These are phyloP conservation scores for Psilocybe cyanescens DNA, from an alignment of 768 basidiomycete species.

Conservation along the genomic window DNA sequence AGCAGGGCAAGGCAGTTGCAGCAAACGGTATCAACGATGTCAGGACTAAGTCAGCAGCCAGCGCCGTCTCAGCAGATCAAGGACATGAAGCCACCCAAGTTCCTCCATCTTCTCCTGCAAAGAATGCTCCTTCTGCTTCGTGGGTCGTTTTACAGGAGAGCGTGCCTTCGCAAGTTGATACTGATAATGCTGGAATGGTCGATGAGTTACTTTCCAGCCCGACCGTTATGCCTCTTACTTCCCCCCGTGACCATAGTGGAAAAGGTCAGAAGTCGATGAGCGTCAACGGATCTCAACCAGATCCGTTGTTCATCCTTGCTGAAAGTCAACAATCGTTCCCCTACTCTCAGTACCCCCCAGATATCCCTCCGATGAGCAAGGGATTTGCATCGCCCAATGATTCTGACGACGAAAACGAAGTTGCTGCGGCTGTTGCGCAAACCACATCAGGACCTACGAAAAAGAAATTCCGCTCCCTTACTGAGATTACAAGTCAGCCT, in stretches of 20 bases:
- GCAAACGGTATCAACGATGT: not conserved
- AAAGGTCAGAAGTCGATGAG: slow-evolving; percentile 8
- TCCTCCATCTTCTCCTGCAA: not conserved
- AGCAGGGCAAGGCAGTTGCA: slow-evolving; percentile 3
- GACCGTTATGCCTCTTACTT: slow-evolving; percentile 7
- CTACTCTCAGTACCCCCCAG: slow-evolving; percentile 48
- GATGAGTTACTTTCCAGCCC: slow-evolving; percentile 34
- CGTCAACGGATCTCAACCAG: slow-evolving; percentile 13
- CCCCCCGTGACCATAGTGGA: not conserved
- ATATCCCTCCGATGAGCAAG: slow-evolving; percentile 17
- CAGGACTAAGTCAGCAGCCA: not conserved
- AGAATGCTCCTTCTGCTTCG: slow-evolving; percentile 10
- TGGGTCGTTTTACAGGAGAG: slow-evolving; percentile 22
- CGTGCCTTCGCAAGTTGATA: slow-evolving; percentile 16
- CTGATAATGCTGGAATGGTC: slow-evolving; percentile 26
- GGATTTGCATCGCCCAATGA: slow-evolving; percentile 32
- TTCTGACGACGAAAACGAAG: slow-evolving; percentile 43
- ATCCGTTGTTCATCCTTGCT: slow-evolving; percentile 53
- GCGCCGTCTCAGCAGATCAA: not conserved
- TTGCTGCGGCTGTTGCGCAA: slow-evolving; percentile 33
- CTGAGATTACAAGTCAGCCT: slow-evolving; percentile 54
- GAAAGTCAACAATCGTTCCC: slow-evolving; percentile 59
- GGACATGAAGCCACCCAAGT: not conserved
- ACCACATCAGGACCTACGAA: slow-evolving; percentile 2
- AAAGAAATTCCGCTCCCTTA: slow-evolving; percentile 41